Conservation (phyloP, 2,329 filamentous ascomycete species). For the Apiospora aurea region DNA sequence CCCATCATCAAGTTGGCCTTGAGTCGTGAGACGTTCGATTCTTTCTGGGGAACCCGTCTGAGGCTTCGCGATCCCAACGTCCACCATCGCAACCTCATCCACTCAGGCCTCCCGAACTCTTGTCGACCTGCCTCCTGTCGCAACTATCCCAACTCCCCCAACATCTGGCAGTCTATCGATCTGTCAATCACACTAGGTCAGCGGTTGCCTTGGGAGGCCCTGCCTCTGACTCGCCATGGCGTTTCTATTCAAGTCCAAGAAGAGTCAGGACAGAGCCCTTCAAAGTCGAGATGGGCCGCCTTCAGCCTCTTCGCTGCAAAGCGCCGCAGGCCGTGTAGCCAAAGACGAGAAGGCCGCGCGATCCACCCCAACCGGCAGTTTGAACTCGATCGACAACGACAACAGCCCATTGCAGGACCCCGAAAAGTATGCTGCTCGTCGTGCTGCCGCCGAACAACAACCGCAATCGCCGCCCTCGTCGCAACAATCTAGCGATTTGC, state of each 20-base stretch:
- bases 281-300: conserved; percentile 61
- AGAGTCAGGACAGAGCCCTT: conserved; percentile 69
- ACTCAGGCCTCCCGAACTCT: conserved; percentile 7
- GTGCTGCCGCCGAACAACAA: conserved; percentile 59
- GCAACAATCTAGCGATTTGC: conserved; percentile 43
- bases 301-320: conserved; percentile 58
- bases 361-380: conserved; percentile 77
- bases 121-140: conserved; percentile 19
- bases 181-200: background rate
- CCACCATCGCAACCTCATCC: conserved; percentile 1
- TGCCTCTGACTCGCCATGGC: conserved; percentile 63
- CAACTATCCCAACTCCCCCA: background rate
- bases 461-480: conserved; percentile 38
- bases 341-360: conserved; percentile 67
- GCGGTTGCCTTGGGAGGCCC: conserved; percentile 18
- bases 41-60: conserved; percentile 9
- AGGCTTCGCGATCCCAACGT: background rate
- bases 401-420: conserved; percentile 68
- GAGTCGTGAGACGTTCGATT: conserved; percentile 1
- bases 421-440: conserved; percentile 62
- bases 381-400: conserved; percentile 74
- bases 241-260: conserved; percentile 85
- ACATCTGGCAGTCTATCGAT: background rate
- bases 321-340: conserved; percentile 54
- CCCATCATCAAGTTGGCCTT: conserved; percentile 10